Base-by-base conservation (phyloP, 345 rosid genomes). In the Stellera chamaejasme region DNA sequence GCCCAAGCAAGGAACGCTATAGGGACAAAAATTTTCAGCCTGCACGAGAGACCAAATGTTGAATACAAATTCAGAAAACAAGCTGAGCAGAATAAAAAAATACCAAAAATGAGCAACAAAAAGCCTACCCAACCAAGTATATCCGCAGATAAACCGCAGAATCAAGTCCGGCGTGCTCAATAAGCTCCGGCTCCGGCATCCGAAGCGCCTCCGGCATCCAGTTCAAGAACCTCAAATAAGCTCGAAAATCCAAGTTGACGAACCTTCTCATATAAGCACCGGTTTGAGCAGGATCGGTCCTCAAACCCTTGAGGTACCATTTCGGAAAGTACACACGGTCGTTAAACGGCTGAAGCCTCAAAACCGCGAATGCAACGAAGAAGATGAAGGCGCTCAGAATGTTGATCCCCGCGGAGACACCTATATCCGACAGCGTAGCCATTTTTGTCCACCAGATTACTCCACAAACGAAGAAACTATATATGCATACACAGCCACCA, bases 101-200 rank as follows among this genome's bases (percentile, higher is more conserved):
- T 43, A 23, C 0, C 23, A 42, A 59, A 41, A 15, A 28, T 12
- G 51, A 14, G 45, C 53, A 36, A 23, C 16, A 9, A 43, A 46
- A 10, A 50, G 53, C 68, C 27, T 78, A 89, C 97, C 99, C 99
- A 45, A 93, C 55, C 87, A 78, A 73, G 85, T 93, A 93, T 60
- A 93, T 88, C 52, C 97, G 80, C 77, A 45, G 48, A 14, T 14
- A 45, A 2, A 45, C 48, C 13, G 16, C 48, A 45, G 16, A 45
- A 45, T 45, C 48, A 12, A 45, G 48, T 6, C 48, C 13, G 2
- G 48, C 16, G 48, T 45, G 48, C 13, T 45, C 48, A 4, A 45
- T 45, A 45, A 45, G 48, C 48, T 45, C 48, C 14, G 48, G 48
- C 16, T 45, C 48, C 16, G 48, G 48, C 13, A 45, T 45, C 16